Evolutionary conservation across 345 rosid species (phyloP).

Genomic region (Combretum micranthum): DNA sequence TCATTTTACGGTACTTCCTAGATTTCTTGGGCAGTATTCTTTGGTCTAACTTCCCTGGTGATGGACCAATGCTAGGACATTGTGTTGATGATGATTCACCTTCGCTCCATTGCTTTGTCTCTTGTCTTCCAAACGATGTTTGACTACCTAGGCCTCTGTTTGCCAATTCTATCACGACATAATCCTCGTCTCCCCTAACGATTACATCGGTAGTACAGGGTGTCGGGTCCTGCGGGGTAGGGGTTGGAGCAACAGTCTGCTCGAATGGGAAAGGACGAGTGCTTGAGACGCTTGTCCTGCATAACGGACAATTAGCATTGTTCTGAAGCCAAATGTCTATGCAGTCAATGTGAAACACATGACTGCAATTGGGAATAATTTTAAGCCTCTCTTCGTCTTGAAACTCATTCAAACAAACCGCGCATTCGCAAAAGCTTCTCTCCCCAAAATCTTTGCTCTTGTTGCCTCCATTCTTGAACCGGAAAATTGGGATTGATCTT

Average conservation of each 20-base stretch:
- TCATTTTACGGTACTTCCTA: conserved; percentile 38
- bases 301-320: conserved; percentile 85
- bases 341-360: conserved; percentile 87
- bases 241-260: conserved; percentile 32
- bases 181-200: conserved; percentile 47
- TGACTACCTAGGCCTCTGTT: conserved; percentile 14
- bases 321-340: conserved; percentile 90
- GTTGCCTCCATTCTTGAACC: conserved; percentile 43
- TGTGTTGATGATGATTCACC: conserved; percentile 15
- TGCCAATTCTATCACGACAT: conserved; percentile 67
- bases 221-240: conserved; percentile 39
- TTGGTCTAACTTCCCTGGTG: conserved; percentile 30
- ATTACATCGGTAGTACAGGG: conserved; percentile 12
- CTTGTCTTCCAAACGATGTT: conserved; percentile 35
- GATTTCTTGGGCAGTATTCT: conserved; percentile 18
- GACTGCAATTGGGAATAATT: conserved; percentile 65
- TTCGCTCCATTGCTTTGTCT: conserved; percentile 15
- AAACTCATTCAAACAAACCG: conserved; percentile 82
- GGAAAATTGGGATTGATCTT: conserved; percentile 69
- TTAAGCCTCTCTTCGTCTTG: conserved; percentile 71
- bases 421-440: conserved; percentile 46
- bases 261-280: conserved; percentile 21
- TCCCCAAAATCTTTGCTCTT: conserved; percentile 27
- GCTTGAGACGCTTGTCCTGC: conserved; percentile 68
- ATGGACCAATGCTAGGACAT: conserved; percentile 20